Evolutionary conservation across 805 yeast species (phyloP).

Genomic region (Middelhovenomyces tepae): DNA sequence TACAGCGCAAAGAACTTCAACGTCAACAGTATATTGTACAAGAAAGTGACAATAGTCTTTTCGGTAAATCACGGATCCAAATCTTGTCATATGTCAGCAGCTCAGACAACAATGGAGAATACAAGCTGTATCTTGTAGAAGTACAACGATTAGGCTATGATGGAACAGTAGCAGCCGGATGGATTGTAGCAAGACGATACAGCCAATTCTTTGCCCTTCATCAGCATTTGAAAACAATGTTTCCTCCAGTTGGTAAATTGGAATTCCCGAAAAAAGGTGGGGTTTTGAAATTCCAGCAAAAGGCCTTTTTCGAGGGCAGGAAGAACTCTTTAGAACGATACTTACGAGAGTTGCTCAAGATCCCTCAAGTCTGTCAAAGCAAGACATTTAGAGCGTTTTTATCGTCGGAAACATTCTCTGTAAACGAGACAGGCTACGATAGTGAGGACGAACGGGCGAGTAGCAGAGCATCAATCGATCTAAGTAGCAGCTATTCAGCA

Average conservation of each 20-base stretch:
- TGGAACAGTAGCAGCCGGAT: slow-evolving; percentile 50
- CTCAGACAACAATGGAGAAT: slow-evolving; percentile 48
- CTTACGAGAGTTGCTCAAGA: slow-evolving; percentile 44
- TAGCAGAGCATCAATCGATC: background rate
- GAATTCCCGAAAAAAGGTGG: slow-evolving; percentile 48
- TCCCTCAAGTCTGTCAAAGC: slow-evolving; percentile 67
- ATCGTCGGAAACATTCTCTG: slow-evolving; percentile 56
- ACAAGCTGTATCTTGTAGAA: slow-evolving; percentile 65
- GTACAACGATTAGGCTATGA: slow-evolving; percentile 47
- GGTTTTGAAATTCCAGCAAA: slow-evolving; percentile 63
- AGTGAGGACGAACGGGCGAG: slow-evolving; percentile 4
- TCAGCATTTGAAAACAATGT: slow-evolving; percentile 47
- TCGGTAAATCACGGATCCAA: slow-evolving; percentile 32
- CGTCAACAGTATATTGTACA: slow-evolving; percentile 76
- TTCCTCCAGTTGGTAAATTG: slow-evolving; percentile 41
- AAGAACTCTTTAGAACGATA: slow-evolving; percentile 54
- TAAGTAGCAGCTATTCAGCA: too few relatives aligned
- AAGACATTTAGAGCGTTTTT: slow-evolving; percentile 65
- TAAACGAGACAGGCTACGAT: slow-evolving; percentile 13
- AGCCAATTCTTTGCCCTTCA: slow-evolving; percentile 74
- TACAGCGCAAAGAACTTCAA: slow-evolving; percentile 63
- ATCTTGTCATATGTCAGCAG: slow-evolving; percentile 43
- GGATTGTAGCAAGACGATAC: slow-evolving; percentile 87
- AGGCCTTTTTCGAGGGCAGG: slow-evolving; percentile 55
- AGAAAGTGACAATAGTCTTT: slow-evolving; percentile 71